phyloP scores from a whole-genome alignment of 768 basidiomycete species.

The Crucibulum laeve region DNA sequence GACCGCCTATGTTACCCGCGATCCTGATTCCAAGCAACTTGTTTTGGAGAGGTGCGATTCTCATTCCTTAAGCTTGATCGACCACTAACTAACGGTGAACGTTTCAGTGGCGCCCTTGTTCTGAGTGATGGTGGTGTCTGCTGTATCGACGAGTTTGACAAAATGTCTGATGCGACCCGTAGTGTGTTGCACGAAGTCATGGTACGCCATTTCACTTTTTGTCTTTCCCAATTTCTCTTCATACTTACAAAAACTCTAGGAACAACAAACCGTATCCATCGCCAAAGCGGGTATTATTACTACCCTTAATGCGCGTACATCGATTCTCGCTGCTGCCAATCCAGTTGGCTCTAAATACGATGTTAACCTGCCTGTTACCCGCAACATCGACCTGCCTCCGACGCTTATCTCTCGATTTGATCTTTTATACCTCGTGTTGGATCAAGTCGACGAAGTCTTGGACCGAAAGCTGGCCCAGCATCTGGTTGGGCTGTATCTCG shows the following conservation, averaged over 20 bases:
- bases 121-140: constrained; percentile 96
- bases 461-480: constrained; percentile 90
- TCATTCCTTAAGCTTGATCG: neutral
- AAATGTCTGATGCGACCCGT: constrained; percentile 96
- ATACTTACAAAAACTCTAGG: constrained; percentile 51
- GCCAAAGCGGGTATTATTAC: constrained; percentile 99
- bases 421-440: constrained; percentile 90
- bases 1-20: constrained; percentile 96
- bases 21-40: constrained; percentile 97
- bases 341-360: constrained; percentile 96
- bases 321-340: constrained; percentile 95
- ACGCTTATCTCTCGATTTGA: constrained; percentile 98
- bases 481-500: constrained; percentile 89
- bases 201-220: constrained; percentile 37
- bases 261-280: constrained; percentile 99
- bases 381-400: constrained; percentile 96
- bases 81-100: constrained; percentile 4
- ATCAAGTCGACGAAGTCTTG: constrained; percentile 85
- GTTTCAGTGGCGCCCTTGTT: constrained; percentile 81
- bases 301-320: constrained; percentile 96
- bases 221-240: neutral
- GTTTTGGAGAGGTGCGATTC: constrained; percentile 83
- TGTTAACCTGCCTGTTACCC: constrained; percentile 84
- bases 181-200: constrained; percentile 99
- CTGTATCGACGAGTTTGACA: constrained; percentile 99